phyloP scores from a whole-genome alignment of 2,329 filamentous ascomycete genomes.

The Exophiala lecanii-corni region DNA sequence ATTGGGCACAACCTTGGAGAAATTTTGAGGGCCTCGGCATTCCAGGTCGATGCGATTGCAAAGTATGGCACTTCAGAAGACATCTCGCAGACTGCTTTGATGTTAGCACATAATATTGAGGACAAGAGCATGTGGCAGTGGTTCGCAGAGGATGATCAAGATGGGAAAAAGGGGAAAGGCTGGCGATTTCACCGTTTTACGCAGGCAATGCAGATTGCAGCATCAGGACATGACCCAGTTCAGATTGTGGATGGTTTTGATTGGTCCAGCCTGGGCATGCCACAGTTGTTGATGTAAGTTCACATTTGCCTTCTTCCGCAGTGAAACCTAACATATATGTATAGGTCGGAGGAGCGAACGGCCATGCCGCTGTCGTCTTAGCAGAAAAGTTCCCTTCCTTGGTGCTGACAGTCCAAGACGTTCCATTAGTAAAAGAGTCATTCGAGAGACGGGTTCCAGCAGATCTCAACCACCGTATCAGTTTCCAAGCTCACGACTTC shows the following conservation, averaged over 20 bases:
- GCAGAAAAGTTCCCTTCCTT: conserved; percentile 12
- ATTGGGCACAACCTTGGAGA: conserved; percentile 45
- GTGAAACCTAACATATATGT: not conserved
- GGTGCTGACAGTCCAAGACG: conserved; percentile 16
- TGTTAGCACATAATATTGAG: conserved; percentile 26
- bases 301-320: not conserved
- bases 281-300: conserved; percentile 48
- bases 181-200: conserved; percentile 38
- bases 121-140: conserved; percentile 31
- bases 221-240: conserved; percentile 51
- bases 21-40: conserved; percentile 18
- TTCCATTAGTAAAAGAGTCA: conserved; percentile 9
- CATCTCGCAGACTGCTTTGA: conserved; percentile 24
- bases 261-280: conserved; percentile 46
- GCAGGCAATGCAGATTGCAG: conserved; percentile 53
- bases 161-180: conserved; percentile 38
- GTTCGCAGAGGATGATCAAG: conserved; percentile 21
- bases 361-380: conserved; percentile 12
- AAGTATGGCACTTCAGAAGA: conserved; percentile 17
- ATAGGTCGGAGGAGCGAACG: conserved; percentile 18
- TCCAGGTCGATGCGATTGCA: conserved; percentile 25
- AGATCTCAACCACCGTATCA: conserved; percentile 9
- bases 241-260: conserved; percentile 54
- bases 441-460: conserved; percentile 10
- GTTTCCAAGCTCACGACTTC: conserved; percentile 30